These are phyloP conservation scores for Lactifluus rugatus DNA, from an alignment of 768 basidiomycete genomes.

Conservation along the genomic window DNA sequence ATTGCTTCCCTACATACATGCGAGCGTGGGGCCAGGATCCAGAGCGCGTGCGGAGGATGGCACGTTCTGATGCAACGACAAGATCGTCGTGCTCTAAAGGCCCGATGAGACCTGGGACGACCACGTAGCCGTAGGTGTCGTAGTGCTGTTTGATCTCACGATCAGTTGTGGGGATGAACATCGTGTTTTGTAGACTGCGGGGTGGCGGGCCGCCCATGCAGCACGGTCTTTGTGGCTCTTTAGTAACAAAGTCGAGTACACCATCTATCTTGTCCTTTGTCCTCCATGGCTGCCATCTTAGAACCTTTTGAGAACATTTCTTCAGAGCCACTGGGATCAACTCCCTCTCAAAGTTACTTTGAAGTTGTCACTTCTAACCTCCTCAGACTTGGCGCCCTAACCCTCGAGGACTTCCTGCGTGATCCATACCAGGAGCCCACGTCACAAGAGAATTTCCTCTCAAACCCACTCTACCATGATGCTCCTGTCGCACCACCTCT, in stretches of 20 bases:
- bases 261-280: neutral
- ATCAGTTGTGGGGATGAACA: neutral
- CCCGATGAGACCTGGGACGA: constrained; percentile 47
- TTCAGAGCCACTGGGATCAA: neutral
- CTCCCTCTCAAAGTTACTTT: constrained; percentile 3
- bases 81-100: constrained; percentile 32
- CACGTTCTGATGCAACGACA: constrained; percentile 41
- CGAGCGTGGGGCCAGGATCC: constrained; percentile 59
- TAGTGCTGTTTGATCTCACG: constrained; percentile 36
- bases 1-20: constrained; percentile 64
- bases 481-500: constrained; percentile 1
- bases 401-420: constrained; percentile 11
- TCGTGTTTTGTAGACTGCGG: too few relatives aligned
- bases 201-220: neutral
- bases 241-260: too few relatives aligned
- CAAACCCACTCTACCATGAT: constrained; percentile 10
- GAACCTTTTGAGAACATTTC: neutral
- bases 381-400: constrained; percentile 16
- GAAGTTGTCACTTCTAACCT: constrained; percentile 11
- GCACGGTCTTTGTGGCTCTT: too few relatives aligned
- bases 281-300: neutral
- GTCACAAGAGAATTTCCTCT: constrained; percentile 2
- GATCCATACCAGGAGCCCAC: constrained; percentile 14
- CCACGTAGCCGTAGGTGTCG: constrained; percentile 55
- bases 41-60: constrained; percentile 42